phyloP scores from a whole-genome alignment of 495 filamentous ascomycete species.

The Astrothelium subdiscretum region DNA sequence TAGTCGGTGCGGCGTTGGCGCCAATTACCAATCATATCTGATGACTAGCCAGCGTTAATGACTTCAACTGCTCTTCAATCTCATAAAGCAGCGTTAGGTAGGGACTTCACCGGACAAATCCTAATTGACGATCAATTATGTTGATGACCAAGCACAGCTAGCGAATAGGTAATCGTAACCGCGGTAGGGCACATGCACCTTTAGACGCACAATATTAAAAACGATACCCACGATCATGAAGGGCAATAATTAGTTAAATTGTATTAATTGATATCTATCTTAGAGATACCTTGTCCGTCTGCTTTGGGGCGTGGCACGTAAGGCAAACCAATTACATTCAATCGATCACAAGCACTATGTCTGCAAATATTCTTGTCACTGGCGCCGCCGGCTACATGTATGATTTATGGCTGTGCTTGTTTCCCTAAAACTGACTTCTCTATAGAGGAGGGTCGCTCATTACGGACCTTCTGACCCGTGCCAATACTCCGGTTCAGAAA shows the following conservation, averaged over 20 bases:
- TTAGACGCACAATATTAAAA: too few species aligned
- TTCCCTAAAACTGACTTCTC: slow-evolving; percentile 11
- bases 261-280: background rate
- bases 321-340: background rate
- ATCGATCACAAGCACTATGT: background rate
- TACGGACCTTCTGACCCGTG: slow-evolving; percentile 16
- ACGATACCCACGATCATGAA: too few species aligned
- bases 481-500: slow-evolving; percentile 13
- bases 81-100: too few species aligned
- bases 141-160: background rate
- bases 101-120: too few species aligned
- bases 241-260: background rate
- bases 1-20: too few species aligned
- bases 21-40: background rate
- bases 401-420: slow-evolving; percentile 8
- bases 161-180: too few species aligned
- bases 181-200: too few species aligned
- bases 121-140: too few species aligned
- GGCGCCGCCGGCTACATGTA: slow-evolving; percentile 29
- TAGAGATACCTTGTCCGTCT: background rate
- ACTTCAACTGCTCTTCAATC: too few species aligned
- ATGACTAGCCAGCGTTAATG: too few species aligned
- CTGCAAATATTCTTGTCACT: slow-evolving; percentile 22
- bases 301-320: background rate
- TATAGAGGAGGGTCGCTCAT: slow-evolving; percentile 23